Evolutionary conservation across 1,284 basidiomycete species (phyloP).

Genomic region (Austropuccinia psidii): DNA sequence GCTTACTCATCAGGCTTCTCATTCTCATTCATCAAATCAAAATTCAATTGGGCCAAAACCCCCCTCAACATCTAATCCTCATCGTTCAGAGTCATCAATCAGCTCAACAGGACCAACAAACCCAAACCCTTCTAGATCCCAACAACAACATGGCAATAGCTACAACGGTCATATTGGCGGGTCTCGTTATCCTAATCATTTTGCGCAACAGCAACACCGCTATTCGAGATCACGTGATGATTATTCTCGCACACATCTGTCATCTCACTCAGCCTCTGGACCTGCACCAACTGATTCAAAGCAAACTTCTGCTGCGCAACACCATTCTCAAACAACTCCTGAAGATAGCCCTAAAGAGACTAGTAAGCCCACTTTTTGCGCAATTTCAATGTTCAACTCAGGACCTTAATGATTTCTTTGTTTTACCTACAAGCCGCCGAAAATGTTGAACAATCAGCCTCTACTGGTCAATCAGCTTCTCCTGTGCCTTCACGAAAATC

Average conservation of each 20-base stretch:
- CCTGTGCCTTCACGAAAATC: constrained; percentile 28
- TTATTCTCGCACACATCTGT: not conserved
- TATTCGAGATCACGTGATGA: constrained; percentile 12
- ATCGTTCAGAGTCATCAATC: not conserved
- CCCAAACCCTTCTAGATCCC: not conserved
- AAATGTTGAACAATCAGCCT: not conserved
- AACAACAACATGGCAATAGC: constrained; percentile 3
- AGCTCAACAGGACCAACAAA: not conserved
- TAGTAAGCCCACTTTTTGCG: not conserved
- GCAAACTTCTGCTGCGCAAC: not conserved
- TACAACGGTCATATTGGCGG: not conserved
- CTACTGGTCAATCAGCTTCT: not conserved
- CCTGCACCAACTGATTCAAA: not conserved
- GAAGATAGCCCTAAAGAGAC: not conserved
- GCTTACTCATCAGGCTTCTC: not conserved
- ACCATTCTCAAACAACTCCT: not conserved
- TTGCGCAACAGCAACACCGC: not conserved
- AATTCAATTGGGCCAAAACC: not conserved
- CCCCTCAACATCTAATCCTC: not conserved
- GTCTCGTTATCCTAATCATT: not conserved
- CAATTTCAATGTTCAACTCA: too few relatives aligned
- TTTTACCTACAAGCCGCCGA: not conserved
- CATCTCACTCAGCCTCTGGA: not conserved
- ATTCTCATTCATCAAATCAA: not conserved
- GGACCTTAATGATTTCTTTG: too few relatives aligned